phyloP scores from a whole-genome alignment of 768 basidiomycete genomes.

The Auricularia cornea region DNA sequence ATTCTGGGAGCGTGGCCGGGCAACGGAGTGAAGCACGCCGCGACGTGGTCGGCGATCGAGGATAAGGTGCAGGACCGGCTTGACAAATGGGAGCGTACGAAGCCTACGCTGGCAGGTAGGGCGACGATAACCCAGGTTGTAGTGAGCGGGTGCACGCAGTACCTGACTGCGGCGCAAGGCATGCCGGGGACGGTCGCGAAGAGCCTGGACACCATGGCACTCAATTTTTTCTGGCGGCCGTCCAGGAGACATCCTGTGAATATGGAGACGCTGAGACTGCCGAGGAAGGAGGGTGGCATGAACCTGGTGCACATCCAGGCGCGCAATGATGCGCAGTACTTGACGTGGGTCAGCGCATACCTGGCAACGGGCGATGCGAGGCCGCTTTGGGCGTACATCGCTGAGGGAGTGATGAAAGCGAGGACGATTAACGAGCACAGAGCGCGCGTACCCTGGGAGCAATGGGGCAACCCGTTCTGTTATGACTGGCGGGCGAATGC shows the following conservation, averaged over 20 bases:
- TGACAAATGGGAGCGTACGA: constrained; percentile 16
- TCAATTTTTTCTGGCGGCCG: constrained; percentile 24
- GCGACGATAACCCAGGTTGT: constrained; percentile 19
- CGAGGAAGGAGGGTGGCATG: neutral
- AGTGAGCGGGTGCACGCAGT: constrained; percentile 22
- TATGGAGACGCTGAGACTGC: neutral
- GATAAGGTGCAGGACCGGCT: constrained; percentile 20
- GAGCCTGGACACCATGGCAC: constrained; percentile 12
- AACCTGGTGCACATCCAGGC: neutral
- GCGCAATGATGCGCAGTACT: neutral
- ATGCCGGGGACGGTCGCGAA: constrained; percentile 25
- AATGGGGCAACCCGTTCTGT: neutral
- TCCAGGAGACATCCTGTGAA: neutral
- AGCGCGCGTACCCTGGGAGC: too few species aligned
- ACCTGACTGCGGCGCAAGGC: constrained; percentile 25
- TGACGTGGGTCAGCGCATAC: neutral
- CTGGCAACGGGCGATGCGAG: neutral
- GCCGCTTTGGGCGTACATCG: neutral
- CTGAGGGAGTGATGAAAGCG: neutral
- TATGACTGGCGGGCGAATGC: neutral
- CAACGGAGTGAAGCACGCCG: constrained; percentile 14
- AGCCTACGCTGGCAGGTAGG: constrained; percentile 24
- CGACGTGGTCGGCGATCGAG: constrained; percentile 19
- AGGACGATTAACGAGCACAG: neutral
- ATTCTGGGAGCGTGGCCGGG: constrained; percentile 28